These are phyloP conservation scores for Acanthamoeba castellanii DNA, from an alignment of 208 protist species.

Conservation along the genomic window DNA sequence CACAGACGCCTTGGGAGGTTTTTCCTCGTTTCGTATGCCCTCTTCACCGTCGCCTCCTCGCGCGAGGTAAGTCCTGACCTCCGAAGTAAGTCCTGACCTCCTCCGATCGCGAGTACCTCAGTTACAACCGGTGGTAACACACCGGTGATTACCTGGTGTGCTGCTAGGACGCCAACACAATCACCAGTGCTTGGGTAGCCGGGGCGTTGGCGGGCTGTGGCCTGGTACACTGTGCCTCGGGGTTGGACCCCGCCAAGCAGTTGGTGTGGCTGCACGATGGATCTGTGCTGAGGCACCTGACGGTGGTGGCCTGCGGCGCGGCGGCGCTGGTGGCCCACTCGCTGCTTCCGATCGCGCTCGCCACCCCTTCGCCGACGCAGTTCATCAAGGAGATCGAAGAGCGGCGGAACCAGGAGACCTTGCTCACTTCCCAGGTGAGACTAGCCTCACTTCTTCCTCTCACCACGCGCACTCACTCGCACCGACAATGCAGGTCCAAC, in stretches of 20 bases:
- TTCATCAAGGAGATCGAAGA: not conserved
- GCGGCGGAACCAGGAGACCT: not conserved
- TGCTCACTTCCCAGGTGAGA: not conserved
- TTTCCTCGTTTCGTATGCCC: too few species aligned
- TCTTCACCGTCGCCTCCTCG: too few species aligned
- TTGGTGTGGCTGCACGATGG: not conserved
- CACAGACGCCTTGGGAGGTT: too few species aligned
- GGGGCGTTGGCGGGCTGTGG: not conserved
- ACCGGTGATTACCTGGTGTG: too few species aligned
- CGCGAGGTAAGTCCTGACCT: too few species aligned
- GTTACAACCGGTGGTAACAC: too few species aligned
- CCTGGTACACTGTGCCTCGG: not conserved
- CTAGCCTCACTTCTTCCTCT: too few species aligned
- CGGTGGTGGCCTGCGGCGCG: too few species aligned
- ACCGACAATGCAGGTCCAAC: not conserved
- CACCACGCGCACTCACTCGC: not conserved
- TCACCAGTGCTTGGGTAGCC: not conserved
- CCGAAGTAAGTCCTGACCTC: too few species aligned
- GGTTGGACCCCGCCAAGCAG: not conserved
- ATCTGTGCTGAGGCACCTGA: not conserved
- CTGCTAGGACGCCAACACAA: too few species aligned
- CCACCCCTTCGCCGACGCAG: too few species aligned
- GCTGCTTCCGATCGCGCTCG: not conserved
- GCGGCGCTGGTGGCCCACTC: not conserved
- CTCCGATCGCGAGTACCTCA: too few species aligned